Evolutionary conservation across 176 grass and related monocot species (phyloP).

Genomic region (Pontederia crassipes): DNA sequence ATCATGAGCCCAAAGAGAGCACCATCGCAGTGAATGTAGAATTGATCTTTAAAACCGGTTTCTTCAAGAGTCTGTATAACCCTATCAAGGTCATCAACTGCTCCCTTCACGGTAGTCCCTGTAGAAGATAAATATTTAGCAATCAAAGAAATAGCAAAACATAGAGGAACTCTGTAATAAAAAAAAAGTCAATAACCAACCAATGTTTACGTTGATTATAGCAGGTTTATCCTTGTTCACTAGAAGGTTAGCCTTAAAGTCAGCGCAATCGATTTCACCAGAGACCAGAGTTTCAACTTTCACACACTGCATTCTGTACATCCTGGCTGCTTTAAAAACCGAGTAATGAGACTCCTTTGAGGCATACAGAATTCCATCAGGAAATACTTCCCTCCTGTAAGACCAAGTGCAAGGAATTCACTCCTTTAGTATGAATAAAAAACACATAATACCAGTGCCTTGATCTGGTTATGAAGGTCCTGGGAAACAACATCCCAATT

Average conservation of each 20-base stretch:
- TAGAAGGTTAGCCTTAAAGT: constrained; percentile 45
- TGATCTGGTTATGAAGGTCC: too few species aligned
- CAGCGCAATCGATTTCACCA: constrained; percentile 65
- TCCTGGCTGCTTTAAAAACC: constrained; percentile 83
- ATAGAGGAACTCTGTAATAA: neutral
- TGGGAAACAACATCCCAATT: too few species aligned
- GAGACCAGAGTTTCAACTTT: constrained; percentile 63
- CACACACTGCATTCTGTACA: constrained; percentile 87
- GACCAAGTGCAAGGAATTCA: constrained; percentile 8
- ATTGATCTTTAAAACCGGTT: constrained; percentile 53
- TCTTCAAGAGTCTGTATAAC: constrained; percentile 77
- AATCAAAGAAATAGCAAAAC: neutral
- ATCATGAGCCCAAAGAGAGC: constrained; percentile 92
- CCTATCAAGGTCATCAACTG: constrained; percentile 81
- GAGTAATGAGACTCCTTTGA: constrained; percentile 80
- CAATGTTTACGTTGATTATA: constrained; percentile 83
- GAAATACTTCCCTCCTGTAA: constrained; percentile 69
- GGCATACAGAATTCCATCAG: constrained; percentile 64
- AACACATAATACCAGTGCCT: too few species aligned
- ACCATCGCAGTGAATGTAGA: constrained; percentile 87
- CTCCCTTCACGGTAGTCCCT: constrained; percentile 87
- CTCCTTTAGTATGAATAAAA: neutral
- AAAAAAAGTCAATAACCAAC: constrained; percentile 17
- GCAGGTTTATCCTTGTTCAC: constrained; percentile 68
- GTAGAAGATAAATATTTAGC: constrained; percentile 14